These are phyloP conservation scores for Trypanosoma platydactyli DNA, from an alignment of 208 protist genomes.

Conservation along the genomic window DNA sequence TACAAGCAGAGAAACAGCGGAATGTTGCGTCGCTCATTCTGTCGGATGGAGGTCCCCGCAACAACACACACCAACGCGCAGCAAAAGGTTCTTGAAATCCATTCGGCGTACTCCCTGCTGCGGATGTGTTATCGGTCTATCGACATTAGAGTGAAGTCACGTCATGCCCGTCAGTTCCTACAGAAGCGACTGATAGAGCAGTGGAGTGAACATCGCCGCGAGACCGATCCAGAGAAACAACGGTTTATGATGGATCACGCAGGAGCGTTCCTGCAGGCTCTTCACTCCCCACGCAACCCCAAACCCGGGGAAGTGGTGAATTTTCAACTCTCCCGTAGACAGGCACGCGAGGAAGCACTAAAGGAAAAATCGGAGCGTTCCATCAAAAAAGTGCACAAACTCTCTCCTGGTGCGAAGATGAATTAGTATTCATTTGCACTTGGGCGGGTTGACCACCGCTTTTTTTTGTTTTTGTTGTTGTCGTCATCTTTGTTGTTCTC, in stretches of 20 bases:
- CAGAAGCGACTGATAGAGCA: constrained; percentile 80
- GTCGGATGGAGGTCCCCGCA: not conserved
- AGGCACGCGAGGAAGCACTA: constrained; percentile 74
- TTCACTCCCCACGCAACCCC: constrained; percentile 76
- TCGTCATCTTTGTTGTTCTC: not conserved
- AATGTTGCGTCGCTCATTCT: constrained; percentile 35
- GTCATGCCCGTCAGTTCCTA: constrained; percentile 83
- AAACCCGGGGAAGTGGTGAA: constrained; percentile 63
- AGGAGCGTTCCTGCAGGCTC: constrained; percentile 81
- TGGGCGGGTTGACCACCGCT: not conserved
- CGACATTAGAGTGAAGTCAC: constrained; percentile 85
- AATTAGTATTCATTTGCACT: constrained; percentile 16
- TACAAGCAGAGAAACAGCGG: not conserved
- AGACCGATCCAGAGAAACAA: constrained; percentile 82
- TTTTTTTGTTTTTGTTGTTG: constrained; percentile 8
- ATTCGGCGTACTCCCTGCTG: constrained; percentile 73
- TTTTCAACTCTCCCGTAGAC: constrained; percentile 79
- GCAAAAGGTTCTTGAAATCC: constrained; percentile 80
- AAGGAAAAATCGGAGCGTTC: constrained; percentile 44
- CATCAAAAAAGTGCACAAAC: constrained; percentile 31
- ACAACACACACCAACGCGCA: constrained; percentile 66
- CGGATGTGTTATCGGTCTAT: constrained; percentile 92
- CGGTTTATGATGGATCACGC: constrained; percentile 89
- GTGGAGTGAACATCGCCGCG: constrained; percentile 66
- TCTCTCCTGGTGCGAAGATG: constrained; percentile 43